A percentile compares a stretch with the other conserved stretches of the same genome.
These are phyloP conservation scores for Rhynchosporium agropyri DNA, from an alignment of 2,329 filamentous ascomycete genomes.

Conservation along the genomic window DNA sequence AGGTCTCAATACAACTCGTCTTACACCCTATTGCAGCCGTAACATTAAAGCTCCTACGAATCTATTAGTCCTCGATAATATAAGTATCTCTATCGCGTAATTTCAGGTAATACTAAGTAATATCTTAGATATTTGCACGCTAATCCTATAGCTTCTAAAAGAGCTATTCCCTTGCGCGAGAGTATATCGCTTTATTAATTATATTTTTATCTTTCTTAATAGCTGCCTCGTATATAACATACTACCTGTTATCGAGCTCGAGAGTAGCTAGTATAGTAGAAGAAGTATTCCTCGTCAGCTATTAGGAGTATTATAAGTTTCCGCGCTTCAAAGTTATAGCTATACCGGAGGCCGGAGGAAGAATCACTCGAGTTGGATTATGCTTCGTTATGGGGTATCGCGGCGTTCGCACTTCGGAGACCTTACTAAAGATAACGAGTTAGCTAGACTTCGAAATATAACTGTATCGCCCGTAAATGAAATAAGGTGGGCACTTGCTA, in stretches of 20 bases:
- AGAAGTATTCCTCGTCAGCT: conserved; percentile 11
- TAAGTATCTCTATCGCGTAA: conserved; percentile 31
- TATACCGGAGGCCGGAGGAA: conserved; percentile 15
- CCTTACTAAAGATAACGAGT: no score
- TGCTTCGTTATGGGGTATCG: conserved; percentile 23
- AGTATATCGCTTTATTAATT: conserved; percentile 22
- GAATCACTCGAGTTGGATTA: conserved; percentile 19
- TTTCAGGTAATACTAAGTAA: conserved; percentile 30
- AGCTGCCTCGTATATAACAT: conserved; percentile 18
- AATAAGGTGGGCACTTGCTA: no score
- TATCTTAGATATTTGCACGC: conserved; percentile 29
- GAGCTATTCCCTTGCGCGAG: conserved; percentile 24
- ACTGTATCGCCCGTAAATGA: no score
- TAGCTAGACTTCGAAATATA: no score
- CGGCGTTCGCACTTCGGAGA: background rate
- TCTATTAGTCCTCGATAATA: conserved; percentile 38
- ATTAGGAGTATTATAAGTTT: background rate
- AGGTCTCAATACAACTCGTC: no score
- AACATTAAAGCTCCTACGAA: conserved; percentile 43
- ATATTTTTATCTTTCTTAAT: conserved; percentile 18
- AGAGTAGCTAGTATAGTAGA: conserved; percentile 18
- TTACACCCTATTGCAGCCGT: no score
- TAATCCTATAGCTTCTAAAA: conserved; percentile 25
- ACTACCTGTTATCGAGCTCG: conserved; percentile 18
- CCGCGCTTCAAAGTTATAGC: conserved; percentile 16